phyloP scores from a whole-genome alignment of 495 filamentous ascomycete species.

The Penicillium macrosclerotiorum region DNA sequence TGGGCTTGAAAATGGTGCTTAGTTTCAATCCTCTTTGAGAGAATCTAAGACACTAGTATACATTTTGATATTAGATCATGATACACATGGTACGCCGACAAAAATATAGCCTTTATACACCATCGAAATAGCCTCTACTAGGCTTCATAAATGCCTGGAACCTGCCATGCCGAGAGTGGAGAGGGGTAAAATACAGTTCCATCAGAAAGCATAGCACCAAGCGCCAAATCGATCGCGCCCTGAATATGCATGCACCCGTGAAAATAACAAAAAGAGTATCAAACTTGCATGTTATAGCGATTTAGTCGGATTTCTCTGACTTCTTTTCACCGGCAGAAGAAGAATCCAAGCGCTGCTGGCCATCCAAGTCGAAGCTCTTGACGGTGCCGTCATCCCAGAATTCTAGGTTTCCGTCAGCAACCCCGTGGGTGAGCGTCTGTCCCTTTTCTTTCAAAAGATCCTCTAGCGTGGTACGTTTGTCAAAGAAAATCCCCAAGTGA shows the following conservation, averaged over 20 bases:
- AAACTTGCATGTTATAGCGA: not conserved
- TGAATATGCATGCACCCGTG: constrained; percentile 1
- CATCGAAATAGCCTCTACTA: constrained; percentile 1
- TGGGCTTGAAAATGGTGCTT: not conserved
- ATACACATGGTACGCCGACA: constrained; percentile 2
- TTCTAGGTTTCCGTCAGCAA: constrained; percentile 58
- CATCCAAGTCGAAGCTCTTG: constrained; percentile 18
- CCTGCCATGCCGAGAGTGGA: constrained; percentile 31
- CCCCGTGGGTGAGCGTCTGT: constrained; percentile 29
- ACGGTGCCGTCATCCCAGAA: constrained; percentile 65
- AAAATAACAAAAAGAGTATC: not conserved
- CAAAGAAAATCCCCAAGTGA: constrained; percentile 61
- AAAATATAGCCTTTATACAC: constrained; percentile 5
- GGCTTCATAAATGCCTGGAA: constrained; percentile 22
- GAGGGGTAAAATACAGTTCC: constrained; percentile 15
- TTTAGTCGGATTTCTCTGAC: constrained; percentile 5
- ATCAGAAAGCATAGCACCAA: not conserved
- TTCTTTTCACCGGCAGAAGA: too few species aligned
- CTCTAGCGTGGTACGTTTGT: constrained; percentile 36
- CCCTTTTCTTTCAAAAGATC: constrained; percentile 38
- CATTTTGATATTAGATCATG: constrained; percentile 10
- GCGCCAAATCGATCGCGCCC: constrained; percentile 4
- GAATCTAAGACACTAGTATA: not conserved
- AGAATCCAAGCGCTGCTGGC: constrained; percentile 3
- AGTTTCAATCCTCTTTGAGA: not conserved